Base-by-base conservation (phyloP, 116 monocot genomes). In the Dioscorea cayenensis region DNA sequence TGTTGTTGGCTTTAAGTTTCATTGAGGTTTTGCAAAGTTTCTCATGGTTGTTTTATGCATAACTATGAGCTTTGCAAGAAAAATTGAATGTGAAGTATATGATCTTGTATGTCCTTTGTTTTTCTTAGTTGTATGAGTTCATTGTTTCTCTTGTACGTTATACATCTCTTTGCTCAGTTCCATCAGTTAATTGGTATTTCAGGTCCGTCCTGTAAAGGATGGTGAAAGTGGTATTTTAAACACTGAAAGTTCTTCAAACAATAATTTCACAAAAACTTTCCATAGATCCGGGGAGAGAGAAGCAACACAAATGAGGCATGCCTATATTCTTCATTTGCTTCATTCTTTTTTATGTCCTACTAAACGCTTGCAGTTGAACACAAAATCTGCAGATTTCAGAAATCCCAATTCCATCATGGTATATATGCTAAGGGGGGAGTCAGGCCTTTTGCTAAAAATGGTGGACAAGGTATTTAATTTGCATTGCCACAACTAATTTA, bases 371-470 rank as follows among this genome's bases (percentile, higher is more conserved):
- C 66, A 71, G 35, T 71, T 51, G 21, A 51, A 29, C 20, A 36
- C n/a, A 48, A 51, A 62, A 51, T 68, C 23, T 73, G 62, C 73
- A 82, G 82, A 71, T 66, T 69, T 60, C 82, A 73, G 71, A 82
- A 77, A 20, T 59, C 59, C 32, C 50, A 81, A 36, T 65, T 18
- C 61, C 65, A 63, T 71, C 70, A 75, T 28, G 63, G 51, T 37
- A 62, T 51, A 49, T 68, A 75, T 77, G 14, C 49, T 28, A 77
- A 68, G 16, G 32, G 52, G 17, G 76, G 52, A 17, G 6, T 13
- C 13, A 65, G 67, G 25, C 59, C 64, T 28, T 73, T 73, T 69
- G 23, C 60, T 37, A 72, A 28, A n/a, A 74, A 49, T 73, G 32
- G 68, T 27, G 59, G 66, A 71, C 76, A 49, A 78, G 85, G 81